Evolutionary conservation across 2,329 filamentous ascomycete species (phyloP).

Genomic region (Paracamarosporium sp.): DNA sequence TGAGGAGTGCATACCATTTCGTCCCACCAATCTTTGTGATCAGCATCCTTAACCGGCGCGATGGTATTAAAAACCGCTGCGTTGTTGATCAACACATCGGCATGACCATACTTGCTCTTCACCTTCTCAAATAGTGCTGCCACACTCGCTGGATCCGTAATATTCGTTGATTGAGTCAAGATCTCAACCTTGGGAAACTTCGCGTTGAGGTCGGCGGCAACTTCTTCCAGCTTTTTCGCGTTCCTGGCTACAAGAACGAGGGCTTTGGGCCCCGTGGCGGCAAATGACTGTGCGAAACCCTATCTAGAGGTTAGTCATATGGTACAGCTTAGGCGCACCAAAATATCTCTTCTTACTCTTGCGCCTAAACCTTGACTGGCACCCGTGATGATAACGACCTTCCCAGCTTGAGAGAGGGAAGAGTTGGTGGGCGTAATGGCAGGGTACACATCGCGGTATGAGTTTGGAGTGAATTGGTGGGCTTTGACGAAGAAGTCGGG

Average conservation of each 20-base stretch:
- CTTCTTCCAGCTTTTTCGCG: constrained; percentile 30
- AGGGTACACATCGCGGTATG: constrained; percentile 48
- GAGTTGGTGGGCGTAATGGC: constrained; percentile 47
- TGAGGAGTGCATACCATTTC: constrained; percentile 21
- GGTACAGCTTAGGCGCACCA: not conserved
- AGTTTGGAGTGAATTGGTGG: constrained; percentile 21
- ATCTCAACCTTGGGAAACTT: constrained; percentile 41
- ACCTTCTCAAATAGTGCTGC: constrained; percentile 26
- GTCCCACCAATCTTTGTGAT: constrained; percentile 28
- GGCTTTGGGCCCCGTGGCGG: constrained; percentile 42
- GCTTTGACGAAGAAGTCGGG: constrained; percentile 25
- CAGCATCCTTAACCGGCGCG: constrained; percentile 22
- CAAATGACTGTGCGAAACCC: constrained; percentile 45
- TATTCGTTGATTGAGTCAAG: constrained; percentile 37
- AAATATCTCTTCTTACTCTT: constrained; percentile 32
- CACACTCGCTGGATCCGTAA: constrained; percentile 31
- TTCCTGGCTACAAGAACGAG: constrained; percentile 44
- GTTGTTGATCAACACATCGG: constrained; percentile 29
- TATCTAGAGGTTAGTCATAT: constrained; percentile 4
- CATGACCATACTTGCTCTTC: constrained; percentile 26
- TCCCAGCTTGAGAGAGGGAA: constrained; percentile 43
- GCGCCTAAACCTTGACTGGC: constrained; percentile 50
- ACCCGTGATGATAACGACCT: constrained; percentile 50
- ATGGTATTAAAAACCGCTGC: constrained; percentile 23
- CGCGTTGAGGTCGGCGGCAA: constrained; percentile 30